These are phyloP conservation scores for Begonia masoniana DNA, from an alignment of 306 rosid species.

Conservation along the genomic window DNA sequence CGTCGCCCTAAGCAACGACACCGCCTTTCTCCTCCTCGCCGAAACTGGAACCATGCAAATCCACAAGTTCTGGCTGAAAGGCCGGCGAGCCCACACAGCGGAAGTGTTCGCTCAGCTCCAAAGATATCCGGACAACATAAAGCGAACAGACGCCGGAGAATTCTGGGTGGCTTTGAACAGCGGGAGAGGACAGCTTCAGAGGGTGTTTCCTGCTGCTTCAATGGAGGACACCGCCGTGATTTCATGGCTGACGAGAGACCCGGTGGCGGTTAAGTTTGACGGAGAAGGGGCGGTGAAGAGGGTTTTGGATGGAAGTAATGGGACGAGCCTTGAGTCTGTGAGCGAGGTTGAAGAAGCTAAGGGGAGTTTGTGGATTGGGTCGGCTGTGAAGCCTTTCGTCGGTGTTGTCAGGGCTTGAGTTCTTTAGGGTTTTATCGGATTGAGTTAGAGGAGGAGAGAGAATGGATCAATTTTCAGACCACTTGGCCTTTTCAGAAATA, in stretches of 20 bases:
- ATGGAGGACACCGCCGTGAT: neutral
- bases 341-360: slow-evolving; percentile 43
- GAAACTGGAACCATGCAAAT: slow-evolving; percentile 18
- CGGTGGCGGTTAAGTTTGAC: slow-evolving; percentile 32
- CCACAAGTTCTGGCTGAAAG: slow-evolving; percentile 23
- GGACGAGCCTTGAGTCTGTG: slow-evolving; percentile 18
- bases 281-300: slow-evolving; percentile 19
- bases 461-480: too few species aligned
- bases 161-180: slow-evolving; percentile 48
- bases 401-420: slow-evolving; percentile 9
- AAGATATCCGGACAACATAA: slow-evolving; percentile 46
- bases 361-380: slow-evolving; percentile 47
- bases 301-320: slow-evolving; percentile 35
- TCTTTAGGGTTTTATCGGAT: too few species aligned
- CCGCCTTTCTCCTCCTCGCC: slow-evolving; percentile 28
- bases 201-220: neutral
- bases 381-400: slow-evolving; percentile 27
- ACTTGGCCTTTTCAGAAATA: too few species aligned
- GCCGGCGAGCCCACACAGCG: slow-evolving; percentile 1
- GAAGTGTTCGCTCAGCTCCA: slow-evolving; percentile 20
- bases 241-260: slow-evolving; percentile 11
- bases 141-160: slow-evolving; percentile 21
- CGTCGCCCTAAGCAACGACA: slow-evolving; percentile 46
- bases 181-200: slow-evolving; percentile 14
- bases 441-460: too few species aligned